These are phyloP conservation scores for Allomyces macrogynus DNA, from an alignment of 192 early-diverging fungal species.

Conservation along the genomic window DNA sequence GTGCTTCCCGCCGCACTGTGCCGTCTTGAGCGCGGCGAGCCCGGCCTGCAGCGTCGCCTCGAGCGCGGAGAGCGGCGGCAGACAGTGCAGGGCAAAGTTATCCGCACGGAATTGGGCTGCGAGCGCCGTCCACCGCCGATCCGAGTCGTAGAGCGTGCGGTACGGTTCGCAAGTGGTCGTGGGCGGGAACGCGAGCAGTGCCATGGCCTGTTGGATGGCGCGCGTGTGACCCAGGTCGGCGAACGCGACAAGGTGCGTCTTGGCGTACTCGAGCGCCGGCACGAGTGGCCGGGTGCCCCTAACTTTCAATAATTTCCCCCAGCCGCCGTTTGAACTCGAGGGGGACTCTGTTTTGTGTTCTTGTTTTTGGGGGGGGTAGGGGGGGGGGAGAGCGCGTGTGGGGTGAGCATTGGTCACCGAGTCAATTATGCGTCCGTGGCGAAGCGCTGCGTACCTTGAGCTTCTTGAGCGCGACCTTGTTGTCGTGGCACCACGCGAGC, in stretches of 20 bases:
- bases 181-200: constrained; percentile 61
- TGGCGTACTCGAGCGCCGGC: constrained; percentile 69
- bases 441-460: constrained; percentile 36
- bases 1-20: constrained; percentile 46
- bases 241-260: constrained; percentile 65
- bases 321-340: constrained; percentile 89
- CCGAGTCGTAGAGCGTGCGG: background rate
- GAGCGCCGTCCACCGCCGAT: constrained; percentile 53
- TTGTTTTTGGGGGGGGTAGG: too few relatives aligned
- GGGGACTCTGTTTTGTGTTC: too few relatives aligned
- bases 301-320: constrained; percentile 86
- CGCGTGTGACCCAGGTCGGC: constrained; percentile 42
- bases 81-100: constrained; percentile 69
- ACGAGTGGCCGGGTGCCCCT: constrained; percentile 32
- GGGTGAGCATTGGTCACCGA: background rate
- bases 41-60: constrained; percentile 84
- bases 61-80: constrained; percentile 72
- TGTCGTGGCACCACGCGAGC: constrained; percentile 86
- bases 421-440: background rate
- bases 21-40: constrained; percentile 80
- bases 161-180: constrained; percentile 62
- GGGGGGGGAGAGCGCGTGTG: background rate
- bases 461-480: constrained; percentile 70
- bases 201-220: constrained; percentile 77
- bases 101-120: constrained; percentile 62